These are phyloP conservation scores for Erodium texanum DNA, from an alignment of 441 rosid species.

Conservation along the genomic window DNA sequence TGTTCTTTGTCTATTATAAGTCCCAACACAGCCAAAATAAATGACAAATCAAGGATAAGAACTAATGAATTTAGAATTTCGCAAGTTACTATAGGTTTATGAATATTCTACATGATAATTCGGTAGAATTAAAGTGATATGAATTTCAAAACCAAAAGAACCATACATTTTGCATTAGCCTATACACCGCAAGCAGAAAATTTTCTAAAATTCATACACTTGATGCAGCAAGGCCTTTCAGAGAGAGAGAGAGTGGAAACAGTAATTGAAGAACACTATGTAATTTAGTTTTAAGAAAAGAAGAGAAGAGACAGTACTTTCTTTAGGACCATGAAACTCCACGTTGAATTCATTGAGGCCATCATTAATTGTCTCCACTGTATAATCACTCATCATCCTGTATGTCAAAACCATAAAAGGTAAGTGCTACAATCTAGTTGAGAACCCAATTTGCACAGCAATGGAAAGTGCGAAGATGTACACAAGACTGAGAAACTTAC, in stretches of 20 bases:
- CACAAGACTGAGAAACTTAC: slow-evolving; percentile 30
- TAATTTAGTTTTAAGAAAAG: slow-evolving; percentile 1
- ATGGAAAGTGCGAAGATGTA: slow-evolving; percentile 1
- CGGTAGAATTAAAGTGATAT: neutral
- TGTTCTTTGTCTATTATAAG: neutral
- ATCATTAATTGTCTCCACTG: slow-evolving; percentile 63
- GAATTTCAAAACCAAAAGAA: neutral
- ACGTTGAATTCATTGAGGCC: slow-evolving; percentile 67
- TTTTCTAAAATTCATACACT: neutral
- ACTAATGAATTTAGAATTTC: neutral
- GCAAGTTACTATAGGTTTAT: neutral
- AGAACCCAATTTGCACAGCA: neutral
- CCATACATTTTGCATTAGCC: slow-evolving; percentile 1
- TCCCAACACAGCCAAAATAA: neutral
- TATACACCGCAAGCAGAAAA: neutral
- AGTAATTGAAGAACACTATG: neutral
- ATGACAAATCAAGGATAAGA: neutral
- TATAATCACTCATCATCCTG: slow-evolving; percentile 82
- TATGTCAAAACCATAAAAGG: slow-evolving; percentile 6
- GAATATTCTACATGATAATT: neutral
- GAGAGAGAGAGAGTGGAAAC: neutral
- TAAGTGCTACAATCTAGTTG: neutral
- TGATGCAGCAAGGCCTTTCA: neutral
- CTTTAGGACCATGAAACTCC: slow-evolving; percentile 73
- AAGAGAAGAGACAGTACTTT: slow-evolving; percentile 35